Conservation (phyloP, 2,329 filamentous ascomycete genomes). For the Scedosporium aurantiacum region DNA sequence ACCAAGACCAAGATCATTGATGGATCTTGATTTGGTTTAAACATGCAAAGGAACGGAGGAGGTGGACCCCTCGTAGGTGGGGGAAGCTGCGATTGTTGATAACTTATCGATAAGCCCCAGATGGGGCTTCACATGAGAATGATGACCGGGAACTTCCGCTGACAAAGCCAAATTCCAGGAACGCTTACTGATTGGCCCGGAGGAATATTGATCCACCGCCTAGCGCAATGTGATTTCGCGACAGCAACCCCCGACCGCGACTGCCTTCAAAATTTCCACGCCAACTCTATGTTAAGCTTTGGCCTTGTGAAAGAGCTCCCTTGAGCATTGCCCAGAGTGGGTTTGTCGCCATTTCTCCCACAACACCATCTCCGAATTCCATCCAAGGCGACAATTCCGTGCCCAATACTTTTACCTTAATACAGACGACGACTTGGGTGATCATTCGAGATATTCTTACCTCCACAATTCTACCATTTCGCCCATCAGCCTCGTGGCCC, state of each 20-base stretch:
- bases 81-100: background rate
- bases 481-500: background rate
- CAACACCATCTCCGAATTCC: background rate
- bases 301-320: background rate
- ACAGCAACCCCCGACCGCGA: constrained; percentile 25
- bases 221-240: constrained; percentile 32
- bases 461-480: background rate
- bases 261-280: constrained; percentile 29
- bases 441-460: background rate
- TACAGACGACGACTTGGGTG: background rate
- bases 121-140: background rate
- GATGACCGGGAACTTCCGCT: background rate
- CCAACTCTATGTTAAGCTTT: constrained; percentile 10
- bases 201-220: constrained; percentile 23
- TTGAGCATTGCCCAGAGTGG: background rate
- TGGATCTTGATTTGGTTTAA: too few species aligned
- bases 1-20: too few species aligned
- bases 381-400: background rate
- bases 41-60: too few species aligned
- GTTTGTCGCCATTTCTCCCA: background rate
- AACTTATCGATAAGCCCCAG: background rate
- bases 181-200: constrained; percentile 13
- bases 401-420: background rate
- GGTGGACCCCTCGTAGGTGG: too few species aligned
- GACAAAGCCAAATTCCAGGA: background rate